Evolutionary conservation across 208 protist genomes (phyloP).

Genomic region (Angomonas deanei): DNA sequence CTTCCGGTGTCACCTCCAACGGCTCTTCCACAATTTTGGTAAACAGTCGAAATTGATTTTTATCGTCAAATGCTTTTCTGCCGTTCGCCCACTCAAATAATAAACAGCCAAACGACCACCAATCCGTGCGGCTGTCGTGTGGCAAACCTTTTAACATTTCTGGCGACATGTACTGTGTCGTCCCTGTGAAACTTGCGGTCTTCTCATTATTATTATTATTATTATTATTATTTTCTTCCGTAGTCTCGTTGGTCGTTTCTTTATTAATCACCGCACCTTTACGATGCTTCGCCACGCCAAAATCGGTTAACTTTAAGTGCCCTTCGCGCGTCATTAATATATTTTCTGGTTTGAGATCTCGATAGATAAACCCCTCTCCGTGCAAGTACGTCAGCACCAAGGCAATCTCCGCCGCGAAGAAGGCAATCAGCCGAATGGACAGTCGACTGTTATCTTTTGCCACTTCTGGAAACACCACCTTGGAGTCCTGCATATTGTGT

Average conservation of each 20-base stretch:
- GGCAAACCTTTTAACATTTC: conserved; percentile 84
- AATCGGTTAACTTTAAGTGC: conserved; percentile 93
- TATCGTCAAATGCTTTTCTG: conserved; percentile 62
- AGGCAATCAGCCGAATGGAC: conserved; percentile 74
- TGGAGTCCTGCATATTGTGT: conserved; percentile 22
- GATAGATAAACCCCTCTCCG: conserved; percentile 81
- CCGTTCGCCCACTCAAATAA: conserved; percentile 95
- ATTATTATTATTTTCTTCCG: neutral
- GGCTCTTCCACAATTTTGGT: conserved; percentile 73
- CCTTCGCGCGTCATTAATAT: conserved; percentile 87
- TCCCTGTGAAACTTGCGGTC: conserved; percentile 90
- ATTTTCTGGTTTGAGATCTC: conserved; percentile 94
- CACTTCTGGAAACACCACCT: conserved; percentile 9
- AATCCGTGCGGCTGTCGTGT: conserved; percentile 91
- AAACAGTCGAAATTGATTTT: conserved; percentile 60
- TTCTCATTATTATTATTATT: conserved; percentile 14
- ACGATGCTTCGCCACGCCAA: conserved; percentile 91
- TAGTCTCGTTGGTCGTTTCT: conserved; percentile 1
- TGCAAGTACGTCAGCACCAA: conserved; percentile 89
- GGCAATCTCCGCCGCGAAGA: conserved; percentile 88
- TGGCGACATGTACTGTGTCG: conserved; percentile 93
- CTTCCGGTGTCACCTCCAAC: conserved; percentile 29
- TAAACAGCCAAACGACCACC: conserved; percentile 94
- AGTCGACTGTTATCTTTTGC: conserved; percentile 43
- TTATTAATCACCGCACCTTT: conserved; percentile 36